Base-by-base conservation (phyloP, 225 moss, liverwort and hornwort genomes). In the Polytrichum formosum region DNA sequence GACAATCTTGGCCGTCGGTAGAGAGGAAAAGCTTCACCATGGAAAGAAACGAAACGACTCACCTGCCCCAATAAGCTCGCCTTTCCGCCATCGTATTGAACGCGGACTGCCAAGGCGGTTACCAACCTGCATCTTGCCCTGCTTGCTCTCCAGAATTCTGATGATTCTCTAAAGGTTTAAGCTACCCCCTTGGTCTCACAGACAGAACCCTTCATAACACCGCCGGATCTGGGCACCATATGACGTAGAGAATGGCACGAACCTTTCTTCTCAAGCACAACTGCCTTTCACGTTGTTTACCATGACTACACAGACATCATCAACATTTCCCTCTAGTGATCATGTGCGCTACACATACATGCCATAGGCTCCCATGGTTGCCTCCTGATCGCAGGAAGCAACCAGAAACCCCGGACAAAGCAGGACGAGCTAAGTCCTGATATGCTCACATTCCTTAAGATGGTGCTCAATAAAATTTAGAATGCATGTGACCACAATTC, bases 71-170 rank as follows among this genome's bases (percentile, higher is more conserved):
- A 97, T 97, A 63, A 94, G 80, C 82, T 97, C 97, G 53, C 97
- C 97, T 74, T 97, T 97, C 82, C 97, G 90, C 97, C 97, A 97
- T 85, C 92, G 89, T 70, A 97, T 94, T 69, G 90, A 78, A 35
- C 79, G 89, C 33, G 94, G 97, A 78, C 97, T 97, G 27, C 90
- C 88, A 16, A 85, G 85, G 75, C 84, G 87, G 67, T 71, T 53
- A 2, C 67, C 69, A 33, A 72, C 72, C 64, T 87, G 87, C 87
- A 87, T 87, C 26, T 55, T 87, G 71, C 72, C 75, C 54, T 19
- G 31, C 70, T 67, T 63, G 46, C 13, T 46, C 46, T 46, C 46
- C 46, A 16, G 46, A 16, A 46, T 46, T 46, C 46, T 46, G 3
- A 16, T 72, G 21, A 70, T 64, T 55, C 67, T 72, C 55, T 66